Evolutionary conservation across 1,139 yeast genomes (phyloP), one percentile per base, ranked within the genome.

Genomic region (Pichia sp.): DNA sequence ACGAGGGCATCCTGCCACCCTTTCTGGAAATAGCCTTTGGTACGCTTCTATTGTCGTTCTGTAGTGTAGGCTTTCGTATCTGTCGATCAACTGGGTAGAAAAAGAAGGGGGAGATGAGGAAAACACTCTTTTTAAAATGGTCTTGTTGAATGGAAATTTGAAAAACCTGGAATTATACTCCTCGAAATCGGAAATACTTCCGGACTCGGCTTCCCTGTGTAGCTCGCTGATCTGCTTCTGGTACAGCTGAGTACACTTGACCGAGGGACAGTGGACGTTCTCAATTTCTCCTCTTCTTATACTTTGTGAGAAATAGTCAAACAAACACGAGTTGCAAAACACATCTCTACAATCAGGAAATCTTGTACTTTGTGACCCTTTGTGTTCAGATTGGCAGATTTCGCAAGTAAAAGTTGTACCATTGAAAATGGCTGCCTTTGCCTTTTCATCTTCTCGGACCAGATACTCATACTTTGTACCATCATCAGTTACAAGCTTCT

Each of bases 181-280:
- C 25, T 65, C 65, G 46, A 77, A 61, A 41, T 70, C 68, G 9
- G 42, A 45, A 6, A 45, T 52, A 4, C 26, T 23, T 10, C 50
- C 48, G 7, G 39, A 42, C 36, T 47, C 52, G 2, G 54, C 55
- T 13, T 25, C 3, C 18, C 39, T 18, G 12, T 31, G 43, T 2
- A 61, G 44, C 10, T 48, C 36, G 54, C 52, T 39, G 26, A 47
- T 21, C 42, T 56, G 13, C 42, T 54, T 46, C 37, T 64, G 60
- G 51, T 62, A 52, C 36, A 56, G 41, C 53, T 69, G 70, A 2
- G 77, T 69, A 58, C 81, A 79, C 36, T 71, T 73, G 58, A 73
- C 78, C 46, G 79, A 74, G 0, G 89, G 88, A 60, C 90, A 84
- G 58, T 80, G 81, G 0, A 84, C 72, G 50, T 71, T 77, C 16